phyloP scores from a whole-genome alignment of 495 filamentous ascomycete genomes.

The Aspergillus mulundensis region DNA sequence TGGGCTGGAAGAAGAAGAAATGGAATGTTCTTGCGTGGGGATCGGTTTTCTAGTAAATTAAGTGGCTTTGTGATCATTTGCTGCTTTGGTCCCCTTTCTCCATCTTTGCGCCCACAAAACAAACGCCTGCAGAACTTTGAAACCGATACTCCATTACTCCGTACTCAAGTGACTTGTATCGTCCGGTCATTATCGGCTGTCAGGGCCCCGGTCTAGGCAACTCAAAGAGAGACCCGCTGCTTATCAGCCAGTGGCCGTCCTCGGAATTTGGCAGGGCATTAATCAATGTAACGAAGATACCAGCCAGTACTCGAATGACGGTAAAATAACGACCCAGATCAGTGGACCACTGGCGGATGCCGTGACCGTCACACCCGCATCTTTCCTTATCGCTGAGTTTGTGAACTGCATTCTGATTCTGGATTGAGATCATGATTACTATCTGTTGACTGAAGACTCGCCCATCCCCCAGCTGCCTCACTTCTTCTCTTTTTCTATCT shows the following conservation, averaged over 20 bases:
- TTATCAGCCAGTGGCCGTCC: too few species aligned
- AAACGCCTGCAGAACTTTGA: not conserved
- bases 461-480: constrained; percentile 5
- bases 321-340: constrained; percentile 11
- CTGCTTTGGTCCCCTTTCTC: not conserved
- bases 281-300: constrained; percentile 1
- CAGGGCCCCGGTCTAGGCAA: too few species aligned
- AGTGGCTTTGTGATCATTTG: not conserved
- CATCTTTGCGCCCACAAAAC: not conserved
- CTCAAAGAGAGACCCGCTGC: too few species aligned
- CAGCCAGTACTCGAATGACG: not conserved
- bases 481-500: constrained; percentile 14
- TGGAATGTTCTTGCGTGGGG: constrained; percentile 13
- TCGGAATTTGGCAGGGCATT: not conserved
- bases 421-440: constrained; percentile 18
- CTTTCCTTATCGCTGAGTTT: not conserved
- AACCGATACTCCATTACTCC: too few species aligned
- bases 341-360: constrained; percentile 10
- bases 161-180: too few species aligned
- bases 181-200: too few species aligned
- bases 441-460: not conserved
- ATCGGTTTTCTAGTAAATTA: not conserved
- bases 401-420: too few species aligned
- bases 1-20: constrained; percentile 2
- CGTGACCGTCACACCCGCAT: constrained; percentile 17